Evolutionary conservation across 306 rosid genomes (phyloP).

Genomic region (Vigna unguiculata): DNA sequence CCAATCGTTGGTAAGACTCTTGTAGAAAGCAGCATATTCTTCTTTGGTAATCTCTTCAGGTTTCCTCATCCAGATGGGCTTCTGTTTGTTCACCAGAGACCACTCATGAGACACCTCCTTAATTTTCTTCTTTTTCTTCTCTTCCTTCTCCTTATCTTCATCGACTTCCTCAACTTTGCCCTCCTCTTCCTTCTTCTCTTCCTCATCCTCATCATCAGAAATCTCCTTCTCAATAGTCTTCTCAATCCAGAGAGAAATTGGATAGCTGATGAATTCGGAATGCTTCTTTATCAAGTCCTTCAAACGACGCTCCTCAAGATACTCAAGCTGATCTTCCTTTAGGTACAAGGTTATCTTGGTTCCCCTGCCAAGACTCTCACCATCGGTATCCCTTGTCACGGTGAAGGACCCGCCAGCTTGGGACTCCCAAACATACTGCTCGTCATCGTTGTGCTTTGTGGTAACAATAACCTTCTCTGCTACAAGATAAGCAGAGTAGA

Average conservation of each 20-base stretch:
- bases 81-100: conserved; percentile 94
- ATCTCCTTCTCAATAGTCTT: conserved; percentile 92
- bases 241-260: conserved; percentile 92
- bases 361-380: conserved; percentile 88
- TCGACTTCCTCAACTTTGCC: conserved; percentile 92
- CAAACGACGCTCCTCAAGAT: conserved; percentile 86
- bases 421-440: conserved; percentile 95
- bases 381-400: conserved; percentile 80
- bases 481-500: conserved; percentile 92
- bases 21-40: conserved; percentile 91
- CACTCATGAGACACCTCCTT: conserved; percentile 93
- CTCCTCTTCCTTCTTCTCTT: conserved; percentile 92
- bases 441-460: conserved; percentile 92
- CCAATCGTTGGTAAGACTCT: conserved; percentile 96
- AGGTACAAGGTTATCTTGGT: conserved; percentile 77
- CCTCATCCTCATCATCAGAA: conserved; percentile 94
- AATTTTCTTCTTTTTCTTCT: conserved; percentile 86
- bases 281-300: conserved; percentile 96
- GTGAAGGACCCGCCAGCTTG: conserved; percentile 98
- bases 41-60: conserved; percentile 89
- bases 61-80: conserved; percentile 99
- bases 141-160: conserved; percentile 87
- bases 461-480: conserved; percentile 92
- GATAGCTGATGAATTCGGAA: conserved; percentile 96
- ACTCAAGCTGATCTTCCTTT: conserved; percentile 97